Evolutionary conservation across 495 filamentous ascomycete species (phyloP).

Genomic region (Neurospora terricola): DNA sequence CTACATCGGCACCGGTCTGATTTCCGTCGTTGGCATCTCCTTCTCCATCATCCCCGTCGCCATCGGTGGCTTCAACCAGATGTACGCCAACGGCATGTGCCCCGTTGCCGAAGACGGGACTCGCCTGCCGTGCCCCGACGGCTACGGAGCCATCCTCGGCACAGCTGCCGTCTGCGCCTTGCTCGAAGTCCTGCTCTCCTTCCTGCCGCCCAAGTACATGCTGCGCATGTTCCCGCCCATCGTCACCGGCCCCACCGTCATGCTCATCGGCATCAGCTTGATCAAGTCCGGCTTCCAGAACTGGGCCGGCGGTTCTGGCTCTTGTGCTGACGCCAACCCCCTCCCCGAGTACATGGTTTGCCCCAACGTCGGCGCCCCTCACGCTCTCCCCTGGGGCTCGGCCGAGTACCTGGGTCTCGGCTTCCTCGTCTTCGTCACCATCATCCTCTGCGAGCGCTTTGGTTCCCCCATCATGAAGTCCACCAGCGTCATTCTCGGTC

Average conservation of each 20-base stretch:
- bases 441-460: constrained; percentile 77
- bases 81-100: constrained; percentile 77
- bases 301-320: constrained; percentile 72
- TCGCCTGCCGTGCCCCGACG: constrained; percentile 68
- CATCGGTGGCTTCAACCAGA: constrained; percentile 64
- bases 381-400: constrained; percentile 78
- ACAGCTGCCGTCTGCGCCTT: constrained; percentile 62
- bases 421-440: constrained; percentile 83
- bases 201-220: constrained; percentile 58
- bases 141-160: constrained; percentile 76
- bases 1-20: constrained; percentile 77
- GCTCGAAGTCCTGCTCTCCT: constrained; percentile 65
- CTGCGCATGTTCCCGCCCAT: constrained; percentile 79
- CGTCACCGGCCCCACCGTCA: constrained; percentile 78
- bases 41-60: constrained; percentile 85
- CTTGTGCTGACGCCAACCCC: constrained; percentile 47
- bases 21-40: constrained; percentile 83
- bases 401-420: constrained; percentile 83
- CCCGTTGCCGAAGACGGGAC: constrained; percentile 52
- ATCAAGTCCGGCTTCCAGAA: constrained; percentile 69
- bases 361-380: constrained; percentile 62
- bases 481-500: constrained; percentile 68
- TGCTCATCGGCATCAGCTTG: constrained; percentile 56
- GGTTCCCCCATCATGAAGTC: constrained; percentile 60
- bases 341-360: constrained; percentile 52